Conservation (phyloP, 306 rosid genomes). For the Luffa aegyptiaca region DNA sequence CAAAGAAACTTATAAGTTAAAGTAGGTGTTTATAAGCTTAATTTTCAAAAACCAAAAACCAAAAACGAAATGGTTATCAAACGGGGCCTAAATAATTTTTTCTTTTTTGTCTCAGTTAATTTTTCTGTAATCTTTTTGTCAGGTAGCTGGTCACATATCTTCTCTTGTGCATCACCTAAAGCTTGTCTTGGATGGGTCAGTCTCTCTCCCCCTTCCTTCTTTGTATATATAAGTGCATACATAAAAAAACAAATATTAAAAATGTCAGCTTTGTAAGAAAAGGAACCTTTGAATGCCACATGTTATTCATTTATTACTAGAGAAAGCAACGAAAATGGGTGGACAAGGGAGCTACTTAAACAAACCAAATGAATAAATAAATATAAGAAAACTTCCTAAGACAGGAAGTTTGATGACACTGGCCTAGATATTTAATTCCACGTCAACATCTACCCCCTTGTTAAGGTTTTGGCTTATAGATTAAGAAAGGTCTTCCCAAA, state of each 20-base stretch:
- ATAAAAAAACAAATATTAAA: not conserved
- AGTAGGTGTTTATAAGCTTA: too few relatives aligned
- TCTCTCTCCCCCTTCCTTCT: not conserved
- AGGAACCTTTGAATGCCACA: not conserved
- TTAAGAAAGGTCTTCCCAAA: too few relatives aligned
- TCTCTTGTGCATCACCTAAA: constrained; percentile 97
- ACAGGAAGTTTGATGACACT: too few relatives aligned
- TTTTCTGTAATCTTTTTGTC: constrained; percentile 17
- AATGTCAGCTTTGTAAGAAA: not conserved
- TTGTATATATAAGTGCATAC: not conserved
- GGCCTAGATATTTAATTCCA: too few relatives aligned
- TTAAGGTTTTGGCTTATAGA: too few relatives aligned
- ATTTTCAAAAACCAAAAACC: too few relatives aligned
- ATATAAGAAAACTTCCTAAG: too few relatives aligned
- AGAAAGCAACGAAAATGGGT: not conserved
- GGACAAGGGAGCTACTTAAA: not conserved
- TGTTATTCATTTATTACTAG: not conserved
- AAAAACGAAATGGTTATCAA: too few relatives aligned
- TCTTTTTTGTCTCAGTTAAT: constrained; percentile 12
- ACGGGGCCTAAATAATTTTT: constrained; percentile 4
- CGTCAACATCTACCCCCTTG: too few relatives aligned
- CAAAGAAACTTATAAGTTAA: too few relatives aligned
- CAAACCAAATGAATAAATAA: not conserved
- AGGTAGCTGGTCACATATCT: constrained; percentile 97
- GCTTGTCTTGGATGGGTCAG: constrained; percentile 96